Evolutionary conservation across 805 yeast species (phyloP).

Genomic region (Cyberlindnera maclurae): DNA sequence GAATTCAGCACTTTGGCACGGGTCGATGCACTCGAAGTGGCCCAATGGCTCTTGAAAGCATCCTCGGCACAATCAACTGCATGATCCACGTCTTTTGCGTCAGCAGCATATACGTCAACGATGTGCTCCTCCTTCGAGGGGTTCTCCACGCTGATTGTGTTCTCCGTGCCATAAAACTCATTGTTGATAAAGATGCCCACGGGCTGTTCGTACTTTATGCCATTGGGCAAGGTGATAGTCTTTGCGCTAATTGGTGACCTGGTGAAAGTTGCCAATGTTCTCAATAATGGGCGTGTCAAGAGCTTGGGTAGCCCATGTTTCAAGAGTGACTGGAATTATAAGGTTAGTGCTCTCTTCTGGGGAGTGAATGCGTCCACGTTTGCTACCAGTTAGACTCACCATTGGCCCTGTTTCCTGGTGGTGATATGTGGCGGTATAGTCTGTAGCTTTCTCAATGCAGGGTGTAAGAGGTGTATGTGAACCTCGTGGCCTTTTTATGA

Average conservation of each 20-base stretch:
- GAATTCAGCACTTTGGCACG: conserved; percentile 48
- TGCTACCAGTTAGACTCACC: no score
- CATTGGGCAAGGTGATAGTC: conserved; percentile 55
- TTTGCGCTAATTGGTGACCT: conserved; percentile 27
- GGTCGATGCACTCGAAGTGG: conserved; percentile 46
- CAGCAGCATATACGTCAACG: conserved; percentile 50
- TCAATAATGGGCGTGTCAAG: neutral
- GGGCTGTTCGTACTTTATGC: conserved; percentile 65
- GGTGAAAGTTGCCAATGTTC: conserved; percentile 12
- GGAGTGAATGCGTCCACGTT: no score
- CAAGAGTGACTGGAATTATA: neutral
- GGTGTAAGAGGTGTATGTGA: no score
- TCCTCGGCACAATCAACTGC: conserved; percentile 64
- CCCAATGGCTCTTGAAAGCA: conserved; percentile 57
- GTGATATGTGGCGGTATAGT: no score
- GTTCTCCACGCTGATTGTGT: conserved; percentile 46
- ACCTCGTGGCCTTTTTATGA: no score
- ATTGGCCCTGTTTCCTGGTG: no score
- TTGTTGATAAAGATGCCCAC: conserved; percentile 86
- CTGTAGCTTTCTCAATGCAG: no score
- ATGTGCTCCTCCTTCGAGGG: conserved; percentile 62
- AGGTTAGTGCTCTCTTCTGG: neutral
- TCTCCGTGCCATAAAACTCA: conserved; percentile 57
- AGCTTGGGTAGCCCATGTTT: neutral
- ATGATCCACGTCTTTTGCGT: conserved; percentile 55